These are phyloP conservation scores for Erythrophleum fordii DNA, from an alignment of 306 rosid genomes.

Conservation along the genomic window DNA sequence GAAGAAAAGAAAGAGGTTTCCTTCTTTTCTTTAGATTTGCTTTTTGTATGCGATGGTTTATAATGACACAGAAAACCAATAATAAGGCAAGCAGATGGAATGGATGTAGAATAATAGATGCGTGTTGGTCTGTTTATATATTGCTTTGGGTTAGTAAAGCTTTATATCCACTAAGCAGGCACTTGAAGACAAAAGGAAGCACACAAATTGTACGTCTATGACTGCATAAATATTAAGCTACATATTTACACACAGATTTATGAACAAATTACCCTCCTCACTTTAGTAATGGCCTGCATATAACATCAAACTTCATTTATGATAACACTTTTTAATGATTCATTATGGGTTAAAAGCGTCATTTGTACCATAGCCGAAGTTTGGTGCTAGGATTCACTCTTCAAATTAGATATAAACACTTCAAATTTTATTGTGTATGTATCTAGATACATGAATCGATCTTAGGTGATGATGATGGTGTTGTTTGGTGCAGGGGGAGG, in stretches of 20 bases:
- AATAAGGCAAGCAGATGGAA: not conserved
- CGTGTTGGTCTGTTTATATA: not conserved
- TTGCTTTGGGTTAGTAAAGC: conserved; percentile 11
- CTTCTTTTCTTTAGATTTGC: not conserved
- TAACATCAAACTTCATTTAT: not conserved
- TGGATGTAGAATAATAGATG: conserved; percentile 1
- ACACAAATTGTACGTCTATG: not conserved
- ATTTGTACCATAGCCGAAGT: not conserved
- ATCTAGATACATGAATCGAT: not conserved
- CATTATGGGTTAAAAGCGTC: conserved; percentile 1
- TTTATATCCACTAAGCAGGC: conserved; percentile 11
- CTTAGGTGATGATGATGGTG: not conserved
- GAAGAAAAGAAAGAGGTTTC: not conserved
- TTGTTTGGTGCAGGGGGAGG: conserved; percentile 62
- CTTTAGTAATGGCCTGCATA: conserved; percentile 32
- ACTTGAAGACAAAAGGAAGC: conserved; percentile 15
- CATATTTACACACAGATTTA: not conserved
- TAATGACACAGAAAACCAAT: not conserved
- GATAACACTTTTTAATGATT: not conserved
- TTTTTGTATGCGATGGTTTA: not conserved
- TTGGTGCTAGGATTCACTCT: not conserved
- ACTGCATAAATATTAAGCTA: not conserved
- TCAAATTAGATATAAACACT: not conserved
- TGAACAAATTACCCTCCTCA: conserved; percentile 17
- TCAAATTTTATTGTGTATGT: no score